These are phyloP conservation scores for Anthracocystis setariae DNA, from an alignment of 1,284 basidiomycete species.

Conservation along the genomic window DNA sequence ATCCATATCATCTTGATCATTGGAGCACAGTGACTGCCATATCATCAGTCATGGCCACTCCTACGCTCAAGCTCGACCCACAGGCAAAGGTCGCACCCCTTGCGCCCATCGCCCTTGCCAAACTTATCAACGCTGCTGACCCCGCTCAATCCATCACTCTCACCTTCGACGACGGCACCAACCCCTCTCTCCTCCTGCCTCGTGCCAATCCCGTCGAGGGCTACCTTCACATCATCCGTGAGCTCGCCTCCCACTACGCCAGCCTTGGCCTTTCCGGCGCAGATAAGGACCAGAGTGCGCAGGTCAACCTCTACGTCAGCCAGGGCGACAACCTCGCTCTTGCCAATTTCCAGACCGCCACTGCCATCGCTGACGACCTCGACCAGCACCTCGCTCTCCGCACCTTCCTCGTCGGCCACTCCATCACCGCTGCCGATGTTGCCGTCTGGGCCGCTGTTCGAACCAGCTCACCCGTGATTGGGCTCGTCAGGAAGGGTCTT, in stretches of 20 bases:
- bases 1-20: slow-evolving; percentile 9
- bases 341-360: slow-evolving; percentile 53
- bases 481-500: slow-evolving; percentile 63
- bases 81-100: slow-evolving; percentile 55
- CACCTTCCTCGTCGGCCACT: slow-evolving; percentile 63
- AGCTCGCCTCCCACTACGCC: slow-evolving; percentile 54
- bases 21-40: slow-evolving; percentile 12
- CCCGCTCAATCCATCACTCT: slow-evolving; percentile 35
- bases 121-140: slow-evolving; percentile 35
- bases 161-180: slow-evolving; percentile 42
- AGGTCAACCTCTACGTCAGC: slow-evolving; percentile 54
- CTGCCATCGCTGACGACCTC: slow-evolving; percentile 58
- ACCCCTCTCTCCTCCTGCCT: slow-evolving; percentile 38
- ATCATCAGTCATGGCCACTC: slow-evolving; percentile 32
- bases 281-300: slow-evolving; percentile 51
- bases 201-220: slow-evolving; percentile 47
- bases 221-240: slow-evolving; percentile 52
- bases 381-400: slow-evolving; percentile 66
- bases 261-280: slow-evolving; percentile 51
- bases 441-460: slow-evolving; percentile 64
- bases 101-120: slow-evolving; percentile 53
- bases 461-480: slow-evolving; percentile 58
- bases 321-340: slow-evolving; percentile 55
- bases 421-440: slow-evolving; percentile 64
- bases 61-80: slow-evolving; percentile 52